phyloP scores from a whole-genome alignment of 305 asterid species.

The Rubia peregrina region DNA sequence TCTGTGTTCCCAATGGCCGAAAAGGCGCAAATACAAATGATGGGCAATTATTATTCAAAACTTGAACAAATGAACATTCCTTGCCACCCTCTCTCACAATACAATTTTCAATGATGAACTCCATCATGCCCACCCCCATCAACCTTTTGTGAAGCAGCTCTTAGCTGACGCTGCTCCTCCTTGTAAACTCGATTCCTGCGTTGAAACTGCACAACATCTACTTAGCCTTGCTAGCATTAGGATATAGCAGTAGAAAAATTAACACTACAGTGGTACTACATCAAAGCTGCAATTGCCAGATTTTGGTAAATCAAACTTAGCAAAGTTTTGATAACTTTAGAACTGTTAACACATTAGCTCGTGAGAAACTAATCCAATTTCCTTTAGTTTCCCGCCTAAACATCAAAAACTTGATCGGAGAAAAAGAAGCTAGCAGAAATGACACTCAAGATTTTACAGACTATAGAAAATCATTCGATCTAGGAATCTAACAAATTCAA shows the following conservation, averaged over 20 bases:
- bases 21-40: conserved; percentile 12
- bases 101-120: conserved; percentile 44
- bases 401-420: neutral
- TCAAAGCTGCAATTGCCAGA: neutral
- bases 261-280: neutral
- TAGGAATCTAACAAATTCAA: neutral
- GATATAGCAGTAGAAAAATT: neutral
- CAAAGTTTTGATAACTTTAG: neutral
- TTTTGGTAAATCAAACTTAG: neutral
- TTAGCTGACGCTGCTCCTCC: conserved; percentile 93
- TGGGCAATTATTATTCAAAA: conserved; percentile 20
- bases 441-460: neutral
- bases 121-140: conserved; percentile 53
- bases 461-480: neutral
- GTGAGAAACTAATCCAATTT: neutral
- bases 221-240: neutral
- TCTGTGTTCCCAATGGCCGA: neutral
- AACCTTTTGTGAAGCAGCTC: conserved; percentile 69
- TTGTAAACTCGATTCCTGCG: conserved; percentile 92
- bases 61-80: conserved; percentile 5
- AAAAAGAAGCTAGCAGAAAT: neutral
- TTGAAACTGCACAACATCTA: conserved; percentile 49
- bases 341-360: neutral
- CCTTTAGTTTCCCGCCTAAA: neutral
- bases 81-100: conserved; percentile 2